phyloP scores from a whole-genome alignment of 2,329 filamentous ascomycete genomes.

The Talaromyces sp. region DNA sequence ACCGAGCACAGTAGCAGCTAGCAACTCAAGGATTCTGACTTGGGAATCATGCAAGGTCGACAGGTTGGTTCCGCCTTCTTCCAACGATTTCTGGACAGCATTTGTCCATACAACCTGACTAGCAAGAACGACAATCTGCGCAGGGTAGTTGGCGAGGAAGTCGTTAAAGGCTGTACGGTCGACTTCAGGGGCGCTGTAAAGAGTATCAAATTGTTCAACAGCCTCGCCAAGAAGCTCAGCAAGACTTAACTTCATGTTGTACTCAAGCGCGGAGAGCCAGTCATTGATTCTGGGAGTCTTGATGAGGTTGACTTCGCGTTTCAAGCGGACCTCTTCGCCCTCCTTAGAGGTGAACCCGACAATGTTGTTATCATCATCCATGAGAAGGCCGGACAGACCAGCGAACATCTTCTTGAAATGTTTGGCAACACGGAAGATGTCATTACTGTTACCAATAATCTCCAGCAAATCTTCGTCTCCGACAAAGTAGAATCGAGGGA shows the following conservation, averaged over 20 bases:
- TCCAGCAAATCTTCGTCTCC: conserved; percentile 97
- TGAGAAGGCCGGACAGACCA: conserved; percentile 83
- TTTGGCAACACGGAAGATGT: conserved; percentile 92
- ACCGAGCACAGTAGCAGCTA: conserved; percentile 85
- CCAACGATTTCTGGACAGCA: conserved; percentile 76
- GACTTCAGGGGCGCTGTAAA: conserved; percentile 73
- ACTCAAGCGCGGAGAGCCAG: conserved; percentile 92
- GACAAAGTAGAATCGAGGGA: conserved; percentile 99
- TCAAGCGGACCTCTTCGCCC: conserved; percentile 82
- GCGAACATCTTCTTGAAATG: conserved; percentile 99
- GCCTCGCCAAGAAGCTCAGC: conserved; percentile 89
- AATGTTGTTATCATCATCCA: conserved; percentile 89
- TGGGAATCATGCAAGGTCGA: conserved; percentile 76
- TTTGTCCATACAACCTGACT: conserved; percentile 94
- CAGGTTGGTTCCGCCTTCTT: conserved; percentile 70
- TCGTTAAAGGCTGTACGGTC: conserved; percentile 70
- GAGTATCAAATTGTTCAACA: conserved; percentile 75
- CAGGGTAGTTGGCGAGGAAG: conserved; percentile 85
- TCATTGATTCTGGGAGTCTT: conserved; percentile 98
- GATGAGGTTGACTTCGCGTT: conserved; percentile 86
- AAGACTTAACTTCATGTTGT: conserved; percentile 89
- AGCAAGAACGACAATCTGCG: conserved; percentile 92
- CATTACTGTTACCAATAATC: conserved; percentile 99
- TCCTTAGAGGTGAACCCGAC: conserved; percentile 94
- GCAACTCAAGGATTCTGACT: conserved; percentile 78